Conservation (phyloP, 2,329 filamentous ascomycete species). For the Cordyceps javanica region DNA sequence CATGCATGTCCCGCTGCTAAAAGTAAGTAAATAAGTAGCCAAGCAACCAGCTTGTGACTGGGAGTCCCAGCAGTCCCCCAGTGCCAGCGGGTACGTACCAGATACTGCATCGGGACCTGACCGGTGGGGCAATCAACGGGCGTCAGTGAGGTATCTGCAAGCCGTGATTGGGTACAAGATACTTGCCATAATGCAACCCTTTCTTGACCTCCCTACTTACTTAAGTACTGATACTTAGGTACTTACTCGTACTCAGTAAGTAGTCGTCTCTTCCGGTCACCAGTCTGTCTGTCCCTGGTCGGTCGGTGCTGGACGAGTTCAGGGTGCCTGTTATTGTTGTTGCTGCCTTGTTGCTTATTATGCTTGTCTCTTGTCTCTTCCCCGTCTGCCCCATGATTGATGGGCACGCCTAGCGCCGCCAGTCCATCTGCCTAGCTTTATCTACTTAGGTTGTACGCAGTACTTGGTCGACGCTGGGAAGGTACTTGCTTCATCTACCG, state of each 20-base stretch:
- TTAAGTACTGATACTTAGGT: too few relatives aligned
- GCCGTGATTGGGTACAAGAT: constrained; percentile 5
- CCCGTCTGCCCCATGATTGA: not conserved
- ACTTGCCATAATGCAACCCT: not conserved
- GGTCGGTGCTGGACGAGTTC: too few relatives aligned
- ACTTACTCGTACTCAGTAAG: too few relatives aligned
- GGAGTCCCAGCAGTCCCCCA: not conserved
- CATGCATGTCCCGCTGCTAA: too few relatives aligned
- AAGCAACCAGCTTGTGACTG: too few relatives aligned
- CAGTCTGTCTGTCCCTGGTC: not conserved
- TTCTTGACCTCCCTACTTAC: not conserved
- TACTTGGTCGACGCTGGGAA: too few relatives aligned
- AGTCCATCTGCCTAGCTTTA: not conserved
- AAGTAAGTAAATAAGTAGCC: too few relatives aligned
- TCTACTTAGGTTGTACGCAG: too few relatives aligned
- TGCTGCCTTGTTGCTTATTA: too few relatives aligned
- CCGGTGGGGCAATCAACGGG: constrained; percentile 1
- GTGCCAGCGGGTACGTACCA: constrained; percentile 3
- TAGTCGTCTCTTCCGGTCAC: too few relatives aligned
- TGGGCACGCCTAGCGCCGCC: not conserved
- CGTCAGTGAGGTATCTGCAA: constrained; percentile 4
- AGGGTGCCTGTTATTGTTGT: too few relatives aligned
- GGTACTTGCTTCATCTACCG: not conserved
- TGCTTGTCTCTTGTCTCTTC: too few relatives aligned
- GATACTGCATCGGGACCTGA: constrained; percentile 12